Percentiles rank a stretch among this genome's conserved stretches.
Conservation (phyloP, 1,139 yeast genomes). For the Geotrichum cucujoidarum region DNA sequence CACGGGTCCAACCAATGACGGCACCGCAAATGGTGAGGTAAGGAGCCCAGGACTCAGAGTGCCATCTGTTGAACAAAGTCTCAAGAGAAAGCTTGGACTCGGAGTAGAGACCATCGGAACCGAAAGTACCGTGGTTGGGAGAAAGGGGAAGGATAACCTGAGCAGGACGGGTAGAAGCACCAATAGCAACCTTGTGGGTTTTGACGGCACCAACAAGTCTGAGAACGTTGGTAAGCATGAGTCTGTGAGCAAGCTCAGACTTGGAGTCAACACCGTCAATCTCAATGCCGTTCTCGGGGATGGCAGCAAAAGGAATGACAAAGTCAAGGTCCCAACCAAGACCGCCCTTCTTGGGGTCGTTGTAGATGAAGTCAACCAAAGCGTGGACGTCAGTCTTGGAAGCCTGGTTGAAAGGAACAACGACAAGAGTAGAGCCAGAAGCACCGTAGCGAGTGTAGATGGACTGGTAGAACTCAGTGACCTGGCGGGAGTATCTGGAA, state of each 20-base stretch:
- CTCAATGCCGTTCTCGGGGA: constrained; percentile 97
- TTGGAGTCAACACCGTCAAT: constrained; percentile 87
- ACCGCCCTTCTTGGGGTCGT: constrained; percentile 77
- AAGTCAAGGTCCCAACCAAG: constrained; percentile 97
- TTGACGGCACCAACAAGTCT: constrained; percentile 90
- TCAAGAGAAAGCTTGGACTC: constrained; percentile 94
- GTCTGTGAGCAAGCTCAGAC: constrained; percentile 96
- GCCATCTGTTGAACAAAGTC: constrained; percentile 97
- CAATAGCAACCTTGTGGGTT: constrained; percentile 67
- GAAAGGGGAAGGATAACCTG: constrained; percentile 94
- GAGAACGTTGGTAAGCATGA: constrained; percentile 92
- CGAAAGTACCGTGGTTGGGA: constrained; percentile 98
- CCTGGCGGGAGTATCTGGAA: constrained; percentile 88
- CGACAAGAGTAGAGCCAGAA: constrained; percentile 82
- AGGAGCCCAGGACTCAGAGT: constrained; percentile 93
- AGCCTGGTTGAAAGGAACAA: constrained; percentile 98
- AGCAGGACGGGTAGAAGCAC: constrained; percentile 76
- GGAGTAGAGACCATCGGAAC: constrained; percentile 95
- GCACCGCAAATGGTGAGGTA: constrained; percentile 97
- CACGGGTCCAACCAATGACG: constrained; percentile 98
- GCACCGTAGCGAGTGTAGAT: constrained; percentile 92
- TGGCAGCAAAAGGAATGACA: constrained; percentile 91
- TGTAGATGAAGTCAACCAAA: constrained; percentile 78
- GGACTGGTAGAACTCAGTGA: constrained; percentile 91
- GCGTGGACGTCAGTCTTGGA: constrained; percentile 90